Conservation (phyloP, 441 rosid genomes). For the Aleurites moluccanus region DNA sequence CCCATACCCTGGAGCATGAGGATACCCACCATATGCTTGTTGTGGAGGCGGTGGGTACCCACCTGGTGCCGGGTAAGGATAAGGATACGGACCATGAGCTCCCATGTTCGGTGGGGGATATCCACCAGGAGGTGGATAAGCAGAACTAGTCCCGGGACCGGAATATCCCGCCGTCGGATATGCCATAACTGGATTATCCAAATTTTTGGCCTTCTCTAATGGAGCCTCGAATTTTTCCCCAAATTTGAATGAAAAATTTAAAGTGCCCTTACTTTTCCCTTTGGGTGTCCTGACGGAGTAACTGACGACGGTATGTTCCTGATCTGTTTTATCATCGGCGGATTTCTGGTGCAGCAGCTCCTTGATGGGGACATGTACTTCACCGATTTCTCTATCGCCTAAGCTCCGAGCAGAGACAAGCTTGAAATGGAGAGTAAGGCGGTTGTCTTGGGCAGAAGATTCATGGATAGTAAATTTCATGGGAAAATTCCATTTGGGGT, state of each 20-base stretch:
- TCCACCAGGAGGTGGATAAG: slow-evolving; percentile 24
- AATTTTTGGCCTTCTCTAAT: slow-evolving; percentile 18
- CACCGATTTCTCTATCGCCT: slow-evolving; percentile 59
- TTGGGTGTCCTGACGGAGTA: slow-evolving; percentile 49
- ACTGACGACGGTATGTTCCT: slow-evolving; percentile 19
- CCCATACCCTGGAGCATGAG: slow-evolving; percentile 21
- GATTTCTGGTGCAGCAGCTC: slow-evolving; percentile 44
- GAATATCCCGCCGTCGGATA: slow-evolving; percentile 31
- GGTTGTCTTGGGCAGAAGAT: slow-evolving; percentile 43
- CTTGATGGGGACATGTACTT: slow-evolving; percentile 56
- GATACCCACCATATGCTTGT: slow-evolving; percentile 19
- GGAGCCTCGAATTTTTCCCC: slow-evolving; percentile 43
- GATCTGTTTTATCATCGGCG: neutral
- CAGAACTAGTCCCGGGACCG: slow-evolving; percentile 22
- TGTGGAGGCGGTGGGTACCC: slow-evolving; percentile 28
- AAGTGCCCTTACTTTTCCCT: slow-evolving; percentile 58
- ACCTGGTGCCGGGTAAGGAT: slow-evolving; percentile 31
- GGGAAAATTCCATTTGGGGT: slow-evolving; percentile 57
- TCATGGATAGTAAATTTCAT: slow-evolving; percentile 54
- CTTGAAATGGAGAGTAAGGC: slow-evolving; percentile 40
- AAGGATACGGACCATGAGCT: slow-evolving; percentile 2
- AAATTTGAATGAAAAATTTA: slow-evolving; percentile 47
- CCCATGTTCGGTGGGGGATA: slow-evolving; percentile 32
- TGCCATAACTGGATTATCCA: slow-evolving; percentile 28
- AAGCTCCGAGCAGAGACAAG: slow-evolving; percentile 54